Evolutionary conservation across 2,329 filamentous ascomycete genomes (phyloP).

Genomic region (Arthrobotrys sinensis): DNA sequence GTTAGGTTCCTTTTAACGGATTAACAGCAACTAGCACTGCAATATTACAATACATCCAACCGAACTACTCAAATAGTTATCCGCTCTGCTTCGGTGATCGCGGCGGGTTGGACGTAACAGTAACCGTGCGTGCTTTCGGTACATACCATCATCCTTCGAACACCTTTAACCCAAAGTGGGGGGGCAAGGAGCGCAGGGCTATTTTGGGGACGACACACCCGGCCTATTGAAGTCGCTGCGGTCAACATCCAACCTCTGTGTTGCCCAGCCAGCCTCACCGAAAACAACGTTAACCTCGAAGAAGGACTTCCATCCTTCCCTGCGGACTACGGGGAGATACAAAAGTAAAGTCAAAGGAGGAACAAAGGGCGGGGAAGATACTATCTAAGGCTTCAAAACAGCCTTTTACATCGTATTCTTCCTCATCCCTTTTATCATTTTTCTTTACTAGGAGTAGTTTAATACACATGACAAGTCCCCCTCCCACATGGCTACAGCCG

Average conservation of each 20-base stretch:
- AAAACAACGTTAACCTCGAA: constrained; percentile 19
- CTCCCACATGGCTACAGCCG: constrained; percentile 60
- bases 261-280: constrained; percentile 57
- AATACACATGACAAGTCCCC: constrained; percentile 47
- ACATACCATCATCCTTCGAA: constrained; percentile 11
- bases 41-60: constrained; percentile 23
- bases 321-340: constrained; percentile 3
- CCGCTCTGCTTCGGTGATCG: constrained; percentile 46
- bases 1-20: background rate
- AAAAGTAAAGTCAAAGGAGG: background rate
- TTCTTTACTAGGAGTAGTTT: background rate
- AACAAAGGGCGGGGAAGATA: background rate
- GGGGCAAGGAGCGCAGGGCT: constrained; percentile 27
- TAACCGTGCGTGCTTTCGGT: constrained; percentile 1
- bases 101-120: constrained; percentile 31
- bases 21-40: background rate
- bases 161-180: constrained; percentile 41
- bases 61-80: constrained; percentile 12
- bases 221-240: constrained; percentile 7
- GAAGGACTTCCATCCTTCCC: constrained; percentile 15
- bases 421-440: background rate
- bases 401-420: background rate
- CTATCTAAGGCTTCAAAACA: constrained; percentile 24
- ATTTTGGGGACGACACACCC: constrained; percentile 33
- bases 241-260: constrained; percentile 34